phyloP scores from a whole-genome alignment of 148 eudicot species.

The Chenopodium formosanum region DNA sequence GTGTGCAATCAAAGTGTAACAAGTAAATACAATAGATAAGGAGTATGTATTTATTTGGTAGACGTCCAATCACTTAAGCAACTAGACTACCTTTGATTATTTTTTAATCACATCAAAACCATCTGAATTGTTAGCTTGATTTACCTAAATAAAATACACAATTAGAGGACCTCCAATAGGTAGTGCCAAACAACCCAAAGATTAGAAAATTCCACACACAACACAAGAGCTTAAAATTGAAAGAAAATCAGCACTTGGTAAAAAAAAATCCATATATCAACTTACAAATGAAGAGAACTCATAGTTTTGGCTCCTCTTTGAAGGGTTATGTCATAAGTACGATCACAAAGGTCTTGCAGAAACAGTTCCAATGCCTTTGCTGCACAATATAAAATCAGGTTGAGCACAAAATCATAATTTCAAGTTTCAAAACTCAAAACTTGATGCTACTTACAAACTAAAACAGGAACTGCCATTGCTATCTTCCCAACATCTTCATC shows the following conservation, averaged over 20 bases:
- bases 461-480: slow-evolving; percentile 97
- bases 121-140: background rate
- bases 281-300: slow-evolving; percentile 90
- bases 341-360: slow-evolving; percentile 96
- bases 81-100: background rate
- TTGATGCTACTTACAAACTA: slow-evolving; percentile 68
- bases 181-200: background rate
- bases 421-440: background rate
- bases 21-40: no score
- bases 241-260: background rate
- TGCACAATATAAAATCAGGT: slow-evolving; percentile 36
- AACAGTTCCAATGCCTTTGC: slow-evolving; percentile 97
- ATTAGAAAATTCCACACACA: background rate
- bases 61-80: background rate
- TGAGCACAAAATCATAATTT: slow-evolving; percentile 5
- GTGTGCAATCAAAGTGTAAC: no score
- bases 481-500: slow-evolving; percentile 98
- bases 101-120: background rate
- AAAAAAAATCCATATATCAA: slow-evolving; percentile 16
- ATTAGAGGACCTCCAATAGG: background rate
- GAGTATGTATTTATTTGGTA: background rate
- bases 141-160: background rate
- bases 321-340: slow-evolving; percentile 88
- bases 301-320: slow-evolving; percentile 95
- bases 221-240: background rate